phyloP scores from a whole-genome alignment of 129 eudicot species.

The Artemisia annua region DNA sequence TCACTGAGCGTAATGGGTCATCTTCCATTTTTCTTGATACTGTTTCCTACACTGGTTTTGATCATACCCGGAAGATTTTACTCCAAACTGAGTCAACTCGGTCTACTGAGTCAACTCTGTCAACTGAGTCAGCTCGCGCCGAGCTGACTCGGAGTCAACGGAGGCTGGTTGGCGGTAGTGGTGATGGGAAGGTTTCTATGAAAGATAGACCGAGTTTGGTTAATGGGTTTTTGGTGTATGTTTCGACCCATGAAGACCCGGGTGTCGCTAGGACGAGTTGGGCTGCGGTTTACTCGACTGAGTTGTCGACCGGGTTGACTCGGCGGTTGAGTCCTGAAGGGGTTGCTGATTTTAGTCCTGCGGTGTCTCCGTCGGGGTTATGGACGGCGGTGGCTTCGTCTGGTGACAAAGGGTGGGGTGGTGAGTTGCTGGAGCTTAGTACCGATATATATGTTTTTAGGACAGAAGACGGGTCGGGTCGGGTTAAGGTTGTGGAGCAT shows the following conservation, averaged over 20 bases:
- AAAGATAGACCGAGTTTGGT: constrained; percentile 79
- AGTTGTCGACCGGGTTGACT: constrained; percentile 56
- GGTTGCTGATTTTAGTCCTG: constrained; percentile 85
- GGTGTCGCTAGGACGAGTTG: constrained; percentile 77
- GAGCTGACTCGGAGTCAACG: constrained; percentile 46
- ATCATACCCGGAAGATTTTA: no score
- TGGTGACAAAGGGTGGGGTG: constrained; percentile 72
- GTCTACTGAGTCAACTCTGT: not conserved
- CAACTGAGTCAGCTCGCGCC: not conserved
- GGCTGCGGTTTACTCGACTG: constrained; percentile 90
- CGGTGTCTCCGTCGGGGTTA: constrained; percentile 81
- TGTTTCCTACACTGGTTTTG: constrained; percentile 6
- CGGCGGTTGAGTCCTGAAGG: constrained; percentile 73
- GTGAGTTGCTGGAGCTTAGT: constrained; percentile 73
- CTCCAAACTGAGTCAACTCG: constrained; percentile 12
- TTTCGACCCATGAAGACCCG: constrained; percentile 76
- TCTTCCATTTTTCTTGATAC: constrained; percentile 50
- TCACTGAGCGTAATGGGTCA: constrained; percentile 72
- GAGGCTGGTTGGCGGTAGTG: constrained; percentile 34
- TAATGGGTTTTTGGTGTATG: constrained; percentile 64
- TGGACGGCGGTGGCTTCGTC: constrained; percentile 84
- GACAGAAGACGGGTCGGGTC: constrained; percentile 69
- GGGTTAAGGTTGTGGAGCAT: constrained; percentile 84
- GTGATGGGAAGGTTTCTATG: constrained; percentile 50
- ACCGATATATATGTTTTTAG: constrained; percentile 73